Base-by-base conservation (phyloP, 192 early-diverging fungal species). In the Helicostylum pulchrum region DNA sequence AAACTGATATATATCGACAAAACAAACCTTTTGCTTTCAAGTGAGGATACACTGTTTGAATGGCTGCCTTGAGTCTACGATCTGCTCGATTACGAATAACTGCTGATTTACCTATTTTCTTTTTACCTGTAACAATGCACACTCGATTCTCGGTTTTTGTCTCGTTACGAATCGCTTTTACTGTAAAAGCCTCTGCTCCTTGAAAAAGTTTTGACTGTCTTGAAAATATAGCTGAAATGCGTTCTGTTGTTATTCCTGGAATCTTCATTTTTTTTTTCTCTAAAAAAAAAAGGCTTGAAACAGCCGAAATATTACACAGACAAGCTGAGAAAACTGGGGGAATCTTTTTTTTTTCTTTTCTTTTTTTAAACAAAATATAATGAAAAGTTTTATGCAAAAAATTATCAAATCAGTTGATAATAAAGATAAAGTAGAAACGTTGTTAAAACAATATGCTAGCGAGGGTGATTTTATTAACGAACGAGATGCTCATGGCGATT, bases 401-500 rank as follows among this genome's bases (percentile, higher is more conserved):
- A 39, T 39, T 10, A 39, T 39, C 5, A 39, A 39, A 39, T 39
- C 36, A 39, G 6, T 39, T 39, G 36, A 39, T 39, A 39, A 39
- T 39, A 39, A 39, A 39, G 36, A 39, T 9, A 6, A 39, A 39
- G 36, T 39, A 39, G 36, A 39, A 39, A 39, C 36, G 0, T 39
- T 39, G 6, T 39, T 39, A 10, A 39, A 39, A 39, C 36, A 39
- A 4, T 39, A 39, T 39, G 36, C 5, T 9, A 39, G 6, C 36
- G 36, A 39, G 6, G 36, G 9, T 0, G 9, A 39, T 8, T 39
- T 39, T 39, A 57, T 66, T 34, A 61, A 70, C 30, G 23, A 53
- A 20, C 64, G 55, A 49, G 61, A 63, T 8, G 17, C 26, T 0
- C 55, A 79, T 66, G 74, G 75, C 20, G 78, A 79, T 57, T 61